A percentile compares a stretch with the other conserved stretches of the same genome.
Evolutionary conservation across 768 basidiomycete species (phyloP).

Genomic region (Crucibulum laeve): DNA sequence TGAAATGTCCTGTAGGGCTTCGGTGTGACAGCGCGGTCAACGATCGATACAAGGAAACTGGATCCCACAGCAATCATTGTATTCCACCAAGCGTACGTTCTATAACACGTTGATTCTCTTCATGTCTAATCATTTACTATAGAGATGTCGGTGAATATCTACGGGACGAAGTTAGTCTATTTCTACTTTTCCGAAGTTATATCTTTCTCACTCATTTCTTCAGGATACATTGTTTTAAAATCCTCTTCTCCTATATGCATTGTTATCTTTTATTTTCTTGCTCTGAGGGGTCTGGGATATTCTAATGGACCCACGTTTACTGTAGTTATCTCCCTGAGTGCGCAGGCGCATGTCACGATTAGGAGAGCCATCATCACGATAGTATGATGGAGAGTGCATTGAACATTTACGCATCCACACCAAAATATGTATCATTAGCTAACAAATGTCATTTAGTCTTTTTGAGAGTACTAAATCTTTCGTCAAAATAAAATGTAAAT

Average conservation of each 20-base stretch:
- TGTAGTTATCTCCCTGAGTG: slow-evolving; percentile 1
- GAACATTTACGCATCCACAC: too few species aligned
- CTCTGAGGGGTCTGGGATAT: slow-evolving; percentile 8
- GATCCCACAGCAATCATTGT: slow-evolving; percentile 97
- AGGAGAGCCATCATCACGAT: too few species aligned
- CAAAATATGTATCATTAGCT: too few species aligned
- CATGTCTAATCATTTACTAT: slow-evolving; percentile 5
- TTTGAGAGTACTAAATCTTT: too few species aligned
- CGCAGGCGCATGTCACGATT: too few species aligned
- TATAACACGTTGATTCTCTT: slow-evolving; percentile 6
- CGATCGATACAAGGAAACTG: slow-evolving; percentile 92
- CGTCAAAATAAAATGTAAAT: too few species aligned
- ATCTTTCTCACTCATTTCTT: slow-evolving; percentile 11
- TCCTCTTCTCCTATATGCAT: slow-evolving; percentile 2
- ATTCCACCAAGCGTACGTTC: slow-evolving; percentile 91
- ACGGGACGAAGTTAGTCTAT: slow-evolving; percentile 77
- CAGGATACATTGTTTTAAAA: slow-evolving; percentile 78
- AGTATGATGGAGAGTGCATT: too few species aligned
- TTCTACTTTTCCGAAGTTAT: background rate
- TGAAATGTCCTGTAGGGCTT: slow-evolving; percentile 64
- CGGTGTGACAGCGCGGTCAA: slow-evolving; percentile 94
- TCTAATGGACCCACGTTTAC: background rate
- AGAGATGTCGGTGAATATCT: slow-evolving; percentile 98
- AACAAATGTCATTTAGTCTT: too few species aligned
- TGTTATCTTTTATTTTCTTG: slow-evolving; percentile 4